Evolutionary conservation across 768 basidiomycete species (phyloP).

Genomic region (Xerocomus brunneocitrinus): DNA sequence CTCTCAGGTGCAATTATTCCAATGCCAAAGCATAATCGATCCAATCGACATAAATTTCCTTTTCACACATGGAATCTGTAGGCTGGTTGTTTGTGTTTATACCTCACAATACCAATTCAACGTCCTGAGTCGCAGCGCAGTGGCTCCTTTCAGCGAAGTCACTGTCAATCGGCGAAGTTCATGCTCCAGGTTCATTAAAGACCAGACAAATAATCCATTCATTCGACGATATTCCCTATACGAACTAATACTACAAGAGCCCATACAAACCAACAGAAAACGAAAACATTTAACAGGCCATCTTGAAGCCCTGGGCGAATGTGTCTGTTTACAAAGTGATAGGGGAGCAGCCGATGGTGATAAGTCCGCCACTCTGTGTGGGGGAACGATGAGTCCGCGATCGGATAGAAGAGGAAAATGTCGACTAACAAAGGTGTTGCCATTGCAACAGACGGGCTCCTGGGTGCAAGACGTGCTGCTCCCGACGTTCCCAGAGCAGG

Average conservation of each 20-base stretch:
- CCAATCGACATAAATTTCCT: no score
- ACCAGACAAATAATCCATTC: background rate
- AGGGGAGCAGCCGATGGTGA: no score
- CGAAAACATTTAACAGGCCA: background rate
- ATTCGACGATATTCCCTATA: background rate
- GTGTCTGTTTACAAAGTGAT: background rate
- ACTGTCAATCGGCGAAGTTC: no score
- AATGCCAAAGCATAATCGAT: no score
- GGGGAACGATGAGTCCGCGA: background rate
- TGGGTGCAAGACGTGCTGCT: constrained; percentile 2
- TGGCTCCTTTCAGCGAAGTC: no score
- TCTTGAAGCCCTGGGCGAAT: background rate
- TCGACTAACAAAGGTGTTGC: constrained; percentile 6
- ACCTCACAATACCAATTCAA: no score
- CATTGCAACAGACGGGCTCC: constrained; percentile 18
- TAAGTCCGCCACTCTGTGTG: constrained; percentile 2
- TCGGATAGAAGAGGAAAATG: no score
- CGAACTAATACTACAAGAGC: background rate
- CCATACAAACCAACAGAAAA: background rate
- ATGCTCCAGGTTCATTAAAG: no score
- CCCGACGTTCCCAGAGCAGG: background rate
- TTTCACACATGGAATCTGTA: no score
- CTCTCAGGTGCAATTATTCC: no score
- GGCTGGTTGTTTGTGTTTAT: no score
- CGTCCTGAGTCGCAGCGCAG: no score